Conservation (phyloP, 139 green algal species). For the Micractinium conductrix region DNA sequence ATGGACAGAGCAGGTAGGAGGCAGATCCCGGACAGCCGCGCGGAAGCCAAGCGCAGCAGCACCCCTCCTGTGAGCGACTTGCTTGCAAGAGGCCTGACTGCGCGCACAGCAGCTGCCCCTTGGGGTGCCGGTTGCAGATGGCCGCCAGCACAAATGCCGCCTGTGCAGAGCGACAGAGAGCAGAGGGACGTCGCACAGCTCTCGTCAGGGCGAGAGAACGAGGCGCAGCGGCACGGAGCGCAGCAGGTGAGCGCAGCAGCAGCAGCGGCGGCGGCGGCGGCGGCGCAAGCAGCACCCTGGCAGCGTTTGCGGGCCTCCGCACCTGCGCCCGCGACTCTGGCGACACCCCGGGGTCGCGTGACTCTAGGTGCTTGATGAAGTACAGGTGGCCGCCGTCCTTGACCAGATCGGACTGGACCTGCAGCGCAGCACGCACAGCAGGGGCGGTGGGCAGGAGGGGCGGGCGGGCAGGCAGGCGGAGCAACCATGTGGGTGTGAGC, state of each 20-base stretch:
- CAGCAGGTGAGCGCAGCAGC: too few species aligned
- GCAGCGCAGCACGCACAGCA: too few species aligned
- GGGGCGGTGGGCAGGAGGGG: too few species aligned
- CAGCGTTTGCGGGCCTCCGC: too few species aligned
- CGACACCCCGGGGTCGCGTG: slow-evolving; percentile 45
- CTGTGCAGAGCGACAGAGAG: slow-evolving; percentile 37
- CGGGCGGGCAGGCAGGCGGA: too few species aligned
- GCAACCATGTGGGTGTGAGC: too few species aligned
- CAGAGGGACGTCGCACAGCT: too few species aligned
- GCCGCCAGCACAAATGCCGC: slow-evolving; percentile 95
- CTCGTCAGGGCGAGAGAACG: too few species aligned
- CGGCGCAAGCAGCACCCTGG: background rate
- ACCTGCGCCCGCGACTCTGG: slow-evolving; percentile 51
- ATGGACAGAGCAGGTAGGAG: slow-evolving; percentile 4
- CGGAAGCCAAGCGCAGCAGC: slow-evolving; percentile 1
- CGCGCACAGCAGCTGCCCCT: slow-evolving; percentile 57
- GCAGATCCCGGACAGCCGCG: background rate
- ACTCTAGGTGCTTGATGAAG: slow-evolving; percentile 96
- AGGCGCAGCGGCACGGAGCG: too few species aligned
- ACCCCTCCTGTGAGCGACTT: background rate
- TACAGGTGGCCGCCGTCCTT: slow-evolving; percentile 97
- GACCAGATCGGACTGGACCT: slow-evolving; percentile 86
- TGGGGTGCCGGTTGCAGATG: slow-evolving; percentile 85
- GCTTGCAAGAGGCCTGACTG: slow-evolving; percentile 49
- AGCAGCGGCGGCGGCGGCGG: too few species aligned